Evolutionary conservation across 1,139 yeast genomes (phyloP), one percentile per base, ranked within the genome.

Genomic region (Yamadazyma diddensiae): DNA sequence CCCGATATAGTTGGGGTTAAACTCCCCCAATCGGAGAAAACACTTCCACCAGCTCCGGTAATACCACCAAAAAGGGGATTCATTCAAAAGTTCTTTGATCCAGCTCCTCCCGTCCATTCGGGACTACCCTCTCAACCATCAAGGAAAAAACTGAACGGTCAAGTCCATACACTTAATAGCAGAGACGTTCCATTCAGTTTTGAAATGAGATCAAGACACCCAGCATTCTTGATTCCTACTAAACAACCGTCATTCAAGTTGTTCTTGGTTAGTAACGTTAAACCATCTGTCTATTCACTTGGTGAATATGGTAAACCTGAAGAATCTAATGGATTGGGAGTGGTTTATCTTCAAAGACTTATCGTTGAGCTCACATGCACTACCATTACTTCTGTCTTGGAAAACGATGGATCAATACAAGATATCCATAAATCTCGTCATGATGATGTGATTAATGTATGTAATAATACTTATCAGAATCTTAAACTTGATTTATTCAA

Each of bases 291-390:
- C 15, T 73, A 65, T 37, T 49, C 68, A 3, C 49, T 69, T 21
- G 51, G 58, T 33, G 50, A 65, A 46, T 56, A 65, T 29, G 68
- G 65, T 0, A 49, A 52, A 20, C 59, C 66, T 0, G 65, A 64
- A 1, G 69, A 66, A 24, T 57, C 65, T 23, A 71, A 73, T 35
- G 79, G 79, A 0, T 48, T 71, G 27, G 79, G 79, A 0, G 56
- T 64, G 10, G 50, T 74, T 0, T 72, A 66, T 42, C 43, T 74
- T 24, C 72, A 67, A 30, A 48, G 52, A 21, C 45, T 74, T 14
- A 42, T 45, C 7, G 53, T 72, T 4, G 66, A 61, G n/a, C 44
- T 74, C 21, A 46, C 46, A 2, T 45, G 58, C 3, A 51, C 53
- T 10, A 68, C 73, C 0, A 30, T 42, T 3, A 48, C 60, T 2